phyloP scores from a whole-genome alignment of 2,329 filamentous ascomycete genomes.

The Neonectria sp. region DNA sequence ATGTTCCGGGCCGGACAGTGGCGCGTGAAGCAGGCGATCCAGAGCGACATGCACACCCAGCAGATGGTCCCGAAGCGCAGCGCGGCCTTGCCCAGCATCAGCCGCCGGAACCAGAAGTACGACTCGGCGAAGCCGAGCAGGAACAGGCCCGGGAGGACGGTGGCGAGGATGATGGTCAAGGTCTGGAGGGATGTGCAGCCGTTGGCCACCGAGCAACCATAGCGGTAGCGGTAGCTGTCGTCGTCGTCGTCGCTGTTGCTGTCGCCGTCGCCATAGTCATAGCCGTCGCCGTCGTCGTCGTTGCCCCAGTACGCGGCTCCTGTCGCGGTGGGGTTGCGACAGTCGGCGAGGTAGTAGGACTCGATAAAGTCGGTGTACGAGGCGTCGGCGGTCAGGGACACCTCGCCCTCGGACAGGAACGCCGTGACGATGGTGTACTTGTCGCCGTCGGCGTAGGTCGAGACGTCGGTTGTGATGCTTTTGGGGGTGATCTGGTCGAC shows the following conservation, averaged over 20 bases:
- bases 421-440: constrained; percentile 34
- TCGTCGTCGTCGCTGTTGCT: constrained; percentile 2
- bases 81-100: constrained; percentile 50
- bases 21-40: constrained; percentile 35
- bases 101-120: constrained; percentile 51
- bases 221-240: not conserved
- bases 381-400: constrained; percentile 26
- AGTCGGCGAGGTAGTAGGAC: constrained; percentile 38
- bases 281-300: constrained; percentile 4
- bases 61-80: constrained; percentile 49
- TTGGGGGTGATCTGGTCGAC: constrained; percentile 27
- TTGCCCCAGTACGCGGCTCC: constrained; percentile 24
- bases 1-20: constrained; percentile 23
- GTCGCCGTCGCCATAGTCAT: constrained; percentile 8
- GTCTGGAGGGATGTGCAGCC: constrained; percentile 25
- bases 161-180: constrained; percentile 46
- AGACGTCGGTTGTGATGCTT: constrained; percentile 12
- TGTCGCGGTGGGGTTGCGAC: constrained; percentile 34
- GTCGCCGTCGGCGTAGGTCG: constrained; percentile 19
- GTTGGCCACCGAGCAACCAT: constrained; percentile 6
- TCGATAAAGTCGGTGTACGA: constrained; percentile 28
- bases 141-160: constrained; percentile 48
- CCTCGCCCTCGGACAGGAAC: constrained; percentile 28
- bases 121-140: constrained; percentile 50
- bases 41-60: constrained; percentile 47